A percentile compares a stretch with the other conserved stretches of the same genome.
phyloP scores from a whole-genome alignment of 108 stramenopile genomes.

The Epipyxis sp. region DNA sequence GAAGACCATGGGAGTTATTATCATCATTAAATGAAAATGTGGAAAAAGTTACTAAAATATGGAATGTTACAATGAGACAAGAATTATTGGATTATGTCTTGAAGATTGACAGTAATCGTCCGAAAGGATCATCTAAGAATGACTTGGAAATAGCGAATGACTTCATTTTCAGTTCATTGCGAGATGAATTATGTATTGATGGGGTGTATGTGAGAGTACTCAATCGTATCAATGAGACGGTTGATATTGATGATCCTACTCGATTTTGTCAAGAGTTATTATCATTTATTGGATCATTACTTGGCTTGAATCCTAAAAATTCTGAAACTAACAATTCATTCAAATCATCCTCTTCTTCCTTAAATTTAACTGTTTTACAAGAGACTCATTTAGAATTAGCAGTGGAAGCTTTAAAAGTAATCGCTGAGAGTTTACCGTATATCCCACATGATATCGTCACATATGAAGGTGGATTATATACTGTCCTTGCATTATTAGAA shows the following conservation, averaged over 20 bases:
- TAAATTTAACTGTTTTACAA: slow-evolving; percentile 37
- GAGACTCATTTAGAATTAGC: background rate
- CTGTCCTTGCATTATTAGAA: background rate
- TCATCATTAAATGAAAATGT: slow-evolving; percentile 60
- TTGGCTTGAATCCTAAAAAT: background rate
- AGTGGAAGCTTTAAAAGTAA: background rate
- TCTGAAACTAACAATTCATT: background rate
- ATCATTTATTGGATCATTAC: slow-evolving; percentile 35
- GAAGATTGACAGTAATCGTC: slow-evolving; percentile 4
- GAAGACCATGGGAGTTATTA: slow-evolving; percentile 59
- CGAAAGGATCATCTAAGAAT: background rate
- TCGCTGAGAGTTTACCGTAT: background rate
- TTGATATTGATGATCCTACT: slow-evolving; percentile 49
- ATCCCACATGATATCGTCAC: slow-evolving; percentile 19
- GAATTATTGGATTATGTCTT: slow-evolving; percentile 56
- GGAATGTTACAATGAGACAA: slow-evolving; percentile 68
- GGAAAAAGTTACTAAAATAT: slow-evolving; percentile 63
- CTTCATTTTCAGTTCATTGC: slow-evolving; percentile 55
- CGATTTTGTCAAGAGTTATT: slow-evolving; percentile 56
- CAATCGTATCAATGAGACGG: slow-evolving; percentile 55
- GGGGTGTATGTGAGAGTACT: slow-evolving; percentile 69
- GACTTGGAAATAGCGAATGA: slow-evolving; percentile 50
- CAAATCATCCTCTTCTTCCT: slow-evolving; percentile 60
- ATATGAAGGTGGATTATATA: background rate
- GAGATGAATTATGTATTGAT: slow-evolving; percentile 61